A percentile compares a stretch with the other conserved stretches of the same genome.
These are phyloP conservation scores for Aureobasidium subglaciale DNA, from an alignment of 2,329 filamentous ascomycete species.

Conservation along the genomic window DNA sequence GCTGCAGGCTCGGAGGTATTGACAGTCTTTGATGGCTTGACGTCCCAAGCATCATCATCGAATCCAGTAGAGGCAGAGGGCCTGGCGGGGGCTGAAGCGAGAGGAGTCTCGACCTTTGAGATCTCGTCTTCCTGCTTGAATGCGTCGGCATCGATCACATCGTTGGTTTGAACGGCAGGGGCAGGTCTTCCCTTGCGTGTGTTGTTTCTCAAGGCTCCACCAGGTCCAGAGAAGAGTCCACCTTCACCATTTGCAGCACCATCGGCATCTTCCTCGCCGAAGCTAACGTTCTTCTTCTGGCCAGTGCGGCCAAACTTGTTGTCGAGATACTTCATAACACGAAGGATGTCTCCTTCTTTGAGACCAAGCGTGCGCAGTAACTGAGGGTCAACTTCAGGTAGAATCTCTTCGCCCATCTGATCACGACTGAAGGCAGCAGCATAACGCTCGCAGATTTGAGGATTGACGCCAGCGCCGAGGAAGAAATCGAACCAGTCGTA, in stretches of 20 bases:
- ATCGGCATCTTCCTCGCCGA: constrained; percentile 56
- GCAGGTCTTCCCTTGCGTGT: constrained; percentile 86
- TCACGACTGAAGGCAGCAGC: constrained; percentile 82
- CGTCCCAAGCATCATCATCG: constrained; percentile 95
- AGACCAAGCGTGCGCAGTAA: constrained; percentile 83
- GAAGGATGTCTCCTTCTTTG: constrained; percentile 92
- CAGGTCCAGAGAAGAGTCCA: constrained; percentile 85
- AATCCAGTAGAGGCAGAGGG: constrained; percentile 58
- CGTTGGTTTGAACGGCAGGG: constrained; percentile 76
- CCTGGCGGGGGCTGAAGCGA: constrained; percentile 40
- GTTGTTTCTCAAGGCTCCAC: constrained; percentile 87
- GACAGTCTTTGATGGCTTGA: constrained; percentile 71
- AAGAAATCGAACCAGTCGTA: constrained; percentile 99
- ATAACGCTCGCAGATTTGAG: constrained; percentile 90
- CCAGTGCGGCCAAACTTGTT: constrained; percentile 62
- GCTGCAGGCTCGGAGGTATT: constrained; percentile 30
- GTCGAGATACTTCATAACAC: constrained; percentile 86
- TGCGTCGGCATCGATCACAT: constrained; percentile 79
- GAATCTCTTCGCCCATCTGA: constrained; percentile 89
- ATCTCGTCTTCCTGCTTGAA: constrained; percentile 57
- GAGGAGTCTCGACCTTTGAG: constrained; percentile 44
- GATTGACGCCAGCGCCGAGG: constrained; percentile 81
- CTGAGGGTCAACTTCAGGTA: constrained; percentile 80
- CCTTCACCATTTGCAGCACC: constrained; percentile 40
- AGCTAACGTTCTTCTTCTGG: constrained; percentile 29